Percentiles rank a stretch among this genome's conserved stretches.
Conservation (phyloP, 495 filamentous ascomycete species). For the Hypoxylon cercidicola region DNA sequence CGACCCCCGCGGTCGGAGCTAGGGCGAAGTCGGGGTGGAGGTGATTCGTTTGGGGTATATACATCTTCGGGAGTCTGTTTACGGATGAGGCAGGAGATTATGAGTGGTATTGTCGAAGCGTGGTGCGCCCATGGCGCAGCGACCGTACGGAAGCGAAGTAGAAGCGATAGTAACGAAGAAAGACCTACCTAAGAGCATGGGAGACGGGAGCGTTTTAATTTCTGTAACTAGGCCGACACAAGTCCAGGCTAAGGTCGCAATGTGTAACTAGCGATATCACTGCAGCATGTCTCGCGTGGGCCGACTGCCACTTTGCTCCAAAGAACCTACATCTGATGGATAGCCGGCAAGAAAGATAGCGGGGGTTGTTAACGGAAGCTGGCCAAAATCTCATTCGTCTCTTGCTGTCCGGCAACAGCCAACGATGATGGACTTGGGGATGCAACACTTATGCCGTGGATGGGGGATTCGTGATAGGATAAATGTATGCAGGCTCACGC, state of each 20-base stretch:
- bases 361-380: slow-evolving; percentile 32
- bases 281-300: slow-evolving; percentile 34
- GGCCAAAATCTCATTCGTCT: slow-evolving; percentile 28
- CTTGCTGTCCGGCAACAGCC: slow-evolving; percentile 25
- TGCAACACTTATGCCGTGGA: slow-evolving; percentile 28
- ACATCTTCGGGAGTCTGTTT: slow-evolving; percentile 29
- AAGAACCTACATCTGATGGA: slow-evolving; percentile 21
- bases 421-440: slow-evolving; percentile 38
- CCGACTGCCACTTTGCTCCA: slow-evolving; percentile 29
- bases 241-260: slow-evolving; percentile 30
- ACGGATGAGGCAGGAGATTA: slow-evolving; percentile 21
- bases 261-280: slow-evolving; percentile 40
- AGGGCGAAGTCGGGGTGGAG: slow-evolving; percentile 20
- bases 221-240: slow-evolving; percentile 23
- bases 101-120: slow-evolving; percentile 22
- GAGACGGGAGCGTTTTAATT: slow-evolving; percentile 40
- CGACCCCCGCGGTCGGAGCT: slow-evolving; percentile 24
- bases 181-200: slow-evolving; percentile 27
- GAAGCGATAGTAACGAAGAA: slow-evolving; percentile 15
- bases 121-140: slow-evolving; percentile 35
- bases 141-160: slow-evolving; percentile 32
- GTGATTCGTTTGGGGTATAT: slow-evolving; percentile 33
- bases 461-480: slow-evolving; percentile 40
- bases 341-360: slow-evolving; percentile 36
- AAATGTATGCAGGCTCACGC: slow-evolving; percentile 20